These are phyloP conservation scores for Tolypocladium ovalisporum DNA, from an alignment of 2,329 filamentous ascomycete genomes.

Conservation along the genomic window DNA sequence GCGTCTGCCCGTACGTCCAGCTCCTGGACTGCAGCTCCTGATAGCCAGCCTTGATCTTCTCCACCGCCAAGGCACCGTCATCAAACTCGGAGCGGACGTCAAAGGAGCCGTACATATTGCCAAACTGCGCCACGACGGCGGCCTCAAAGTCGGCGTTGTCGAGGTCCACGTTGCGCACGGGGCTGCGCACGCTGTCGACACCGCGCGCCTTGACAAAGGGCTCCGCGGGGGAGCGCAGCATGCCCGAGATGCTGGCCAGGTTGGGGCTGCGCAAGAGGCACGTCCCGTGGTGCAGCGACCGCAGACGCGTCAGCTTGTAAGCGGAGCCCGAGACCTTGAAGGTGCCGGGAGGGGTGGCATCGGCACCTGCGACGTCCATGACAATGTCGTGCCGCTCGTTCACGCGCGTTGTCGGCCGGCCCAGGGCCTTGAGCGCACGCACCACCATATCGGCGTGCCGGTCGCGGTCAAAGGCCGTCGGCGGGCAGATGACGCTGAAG, in stretches of 20 bases:
- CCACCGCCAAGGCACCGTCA: slow-evolving; percentile 35
- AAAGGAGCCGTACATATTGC: slow-evolving; percentile 46
- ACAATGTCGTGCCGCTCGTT: slow-evolving; percentile 94
- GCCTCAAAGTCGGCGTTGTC: slow-evolving; percentile 32
- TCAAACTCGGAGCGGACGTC: slow-evolving; percentile 31
- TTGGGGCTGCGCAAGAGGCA: slow-evolving; percentile 73
- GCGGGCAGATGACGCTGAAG: slow-evolving; percentile 82
- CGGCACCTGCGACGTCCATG: slow-evolving; percentile 34
- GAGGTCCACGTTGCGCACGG: slow-evolving; percentile 67
- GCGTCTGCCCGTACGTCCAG: slow-evolving; percentile 82
- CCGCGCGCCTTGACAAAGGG: slow-evolving; percentile 70
- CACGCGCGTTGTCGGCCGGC: slow-evolving; percentile 53
- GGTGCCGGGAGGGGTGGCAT: slow-evolving; percentile 15
- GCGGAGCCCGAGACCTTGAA: slow-evolving; percentile 89
- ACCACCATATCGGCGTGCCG: slow-evolving; percentile 90
- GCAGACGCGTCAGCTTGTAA: slow-evolving; percentile 76
- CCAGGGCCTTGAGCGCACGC: slow-evolving; percentile 57
- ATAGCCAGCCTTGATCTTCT: slow-evolving; percentile 32
- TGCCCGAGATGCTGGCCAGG: slow-evolving; percentile 53
- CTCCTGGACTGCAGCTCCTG: slow-evolving; percentile 39
- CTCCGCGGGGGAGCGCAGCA: slow-evolving; percentile 69
- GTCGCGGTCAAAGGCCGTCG: slow-evolving; percentile 66
- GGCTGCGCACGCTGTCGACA: slow-evolving; percentile 83
- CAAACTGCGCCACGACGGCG: slow-evolving; percentile 56
- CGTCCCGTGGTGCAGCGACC: slow-evolving; percentile 87